These are phyloP conservation scores for Dalbergia oliveri DNA, from an alignment of 306 rosid species.

Conservation along the genomic window DNA sequence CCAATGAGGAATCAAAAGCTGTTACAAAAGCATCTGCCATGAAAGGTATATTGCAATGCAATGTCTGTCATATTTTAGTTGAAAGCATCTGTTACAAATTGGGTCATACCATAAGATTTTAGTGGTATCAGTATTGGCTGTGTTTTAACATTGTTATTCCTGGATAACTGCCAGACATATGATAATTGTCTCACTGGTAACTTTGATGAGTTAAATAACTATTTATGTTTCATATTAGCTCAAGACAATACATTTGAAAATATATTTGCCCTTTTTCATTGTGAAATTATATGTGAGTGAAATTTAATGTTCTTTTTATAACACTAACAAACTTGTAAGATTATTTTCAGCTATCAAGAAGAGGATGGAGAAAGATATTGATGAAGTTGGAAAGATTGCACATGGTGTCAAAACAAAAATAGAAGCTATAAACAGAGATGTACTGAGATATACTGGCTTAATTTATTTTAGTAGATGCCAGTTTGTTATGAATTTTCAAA, in stretches of 20 bases:
- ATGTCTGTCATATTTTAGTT: slow-evolving; percentile 14
- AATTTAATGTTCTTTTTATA: slow-evolving; percentile 13
- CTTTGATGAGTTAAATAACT: neutral
- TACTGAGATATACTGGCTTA: slow-evolving; percentile 46
- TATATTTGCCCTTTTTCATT: neutral
- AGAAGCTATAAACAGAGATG: slow-evolving; percentile 89
- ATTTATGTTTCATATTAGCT: slow-evolving; percentile 16
- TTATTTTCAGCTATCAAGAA: slow-evolving; percentile 83
- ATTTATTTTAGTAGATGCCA: slow-evolving; percentile 31
- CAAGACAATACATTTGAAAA: neutral
- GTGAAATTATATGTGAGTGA: neutral
- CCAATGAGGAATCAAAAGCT: slow-evolving; percentile 93
- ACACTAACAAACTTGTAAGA: slow-evolving; percentile 26
- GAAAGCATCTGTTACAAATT: slow-evolving; percentile 16
- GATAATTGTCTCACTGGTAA: slow-evolving; percentile 18
- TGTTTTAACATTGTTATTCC: slow-evolving; percentile 23
- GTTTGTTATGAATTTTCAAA: slow-evolving; percentile 22
- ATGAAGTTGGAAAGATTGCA: slow-evolving; percentile 97
- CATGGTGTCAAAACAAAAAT: slow-evolving; percentile 78
- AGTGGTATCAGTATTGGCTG: neutral
- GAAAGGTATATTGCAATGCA: slow-evolving; percentile 67
- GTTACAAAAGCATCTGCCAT: slow-evolving; percentile 92
- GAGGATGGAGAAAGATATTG: slow-evolving; percentile 97
- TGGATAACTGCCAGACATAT: slow-evolving; percentile 1
- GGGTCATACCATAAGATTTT: slow-evolving; percentile 3